Evolutionary conservation across 768 basidiomycete species (phyloP), one percentile per base, ranked within the genome.

Genomic region (Suillus hirtellus): DNA sequence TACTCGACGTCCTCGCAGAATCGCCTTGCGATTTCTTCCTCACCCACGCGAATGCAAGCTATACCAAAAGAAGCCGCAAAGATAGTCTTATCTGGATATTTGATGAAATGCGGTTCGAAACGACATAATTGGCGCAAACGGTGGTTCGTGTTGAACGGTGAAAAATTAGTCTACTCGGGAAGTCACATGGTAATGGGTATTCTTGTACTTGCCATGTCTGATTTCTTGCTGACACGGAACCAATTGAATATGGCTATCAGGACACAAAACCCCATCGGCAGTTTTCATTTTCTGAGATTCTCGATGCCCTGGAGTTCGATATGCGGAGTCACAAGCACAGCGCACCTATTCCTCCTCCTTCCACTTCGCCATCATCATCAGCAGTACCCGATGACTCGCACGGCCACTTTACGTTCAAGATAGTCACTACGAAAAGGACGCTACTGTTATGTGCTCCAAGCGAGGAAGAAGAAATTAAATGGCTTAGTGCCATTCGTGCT

Each of bases 391-490:
- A 79, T 6, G 84, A 80, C 19, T 78, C 77, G 38, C 78, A 76
- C 59, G 76, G 77, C 27, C 74, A 77, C 11, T 84, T 89, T 72
- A 93, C 92, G 59, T 99, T 99, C 87, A 95, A 97, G 78, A 90
- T 99, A 61, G 89, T 99, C 68, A 97, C 95, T 43, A 95, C 96
- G 60, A 95, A 96, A 75, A 86, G 94, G 64, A 90, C 92, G 19
- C 79, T 95, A 63, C 75, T 96, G 60, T 80, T 99, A 31, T 97
- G 95, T 70, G 97, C 97, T 8, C 96, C 97, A 17, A 89, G 85
- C 63, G 97, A 99, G 75, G 97, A 98, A 69, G 96, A 99, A 69
- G 97, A 99, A 78, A 96, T 99, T 75, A 93, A 91, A 75, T 99
- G 97, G 97, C 80, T 99, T 54, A 95, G 95, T 59, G 95, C 96